Conservation (phyloP, 768 basidiomycete species). For the Boletus fagicola region DNA sequence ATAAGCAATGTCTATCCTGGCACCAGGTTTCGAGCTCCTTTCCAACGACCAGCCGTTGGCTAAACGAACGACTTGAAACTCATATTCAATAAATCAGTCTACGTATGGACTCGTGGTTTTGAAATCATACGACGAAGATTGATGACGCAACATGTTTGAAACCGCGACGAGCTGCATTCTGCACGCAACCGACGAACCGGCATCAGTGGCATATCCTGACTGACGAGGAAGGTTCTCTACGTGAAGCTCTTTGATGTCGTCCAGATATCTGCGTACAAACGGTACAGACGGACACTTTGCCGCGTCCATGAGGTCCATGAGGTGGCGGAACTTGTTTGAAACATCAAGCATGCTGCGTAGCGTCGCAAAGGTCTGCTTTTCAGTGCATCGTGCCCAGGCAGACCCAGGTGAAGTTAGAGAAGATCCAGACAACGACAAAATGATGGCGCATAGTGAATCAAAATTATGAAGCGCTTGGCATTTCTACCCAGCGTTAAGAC, state of each 20-base stretch:
- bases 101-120: slow-evolving; percentile 43
- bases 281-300: slow-evolving; percentile 65
- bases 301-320: slow-evolving; percentile 43
- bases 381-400: slow-evolving; percentile 65
- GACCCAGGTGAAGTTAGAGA: slow-evolving; percentile 55
- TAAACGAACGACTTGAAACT: slow-evolving; percentile 41
- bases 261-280: slow-evolving; percentile 61
- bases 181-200: slow-evolving; percentile 54
- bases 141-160: slow-evolving; percentile 55
- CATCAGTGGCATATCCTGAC: slow-evolving; percentile 17
- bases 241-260: slow-evolving; percentile 55
- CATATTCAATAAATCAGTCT: slow-evolving; percentile 49
- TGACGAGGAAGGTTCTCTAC: slow-evolving; percentile 35
- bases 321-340: slow-evolving; percentile 34
- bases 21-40: slow-evolving; percentile 36
- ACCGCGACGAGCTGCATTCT: slow-evolving; percentile 53
- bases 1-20: background rate
- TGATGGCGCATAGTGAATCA: slow-evolving; percentile 64
- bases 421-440: slow-evolving; percentile 58
- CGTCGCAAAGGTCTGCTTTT: slow-evolving; percentile 48
- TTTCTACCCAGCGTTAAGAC: slow-evolving; percentile 42
- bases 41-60: slow-evolving; percentile 43
- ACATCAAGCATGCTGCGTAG: slow-evolving; percentile 60
- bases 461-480: slow-evolving; percentile 64
- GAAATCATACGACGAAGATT: slow-evolving; percentile 50